Percentiles rank a stretch among this genome's conserved stretches.
phyloP scores from a whole-genome alignment of 2,329 filamentous ascomycete species.

The Colletotrichum sojae region DNA sequence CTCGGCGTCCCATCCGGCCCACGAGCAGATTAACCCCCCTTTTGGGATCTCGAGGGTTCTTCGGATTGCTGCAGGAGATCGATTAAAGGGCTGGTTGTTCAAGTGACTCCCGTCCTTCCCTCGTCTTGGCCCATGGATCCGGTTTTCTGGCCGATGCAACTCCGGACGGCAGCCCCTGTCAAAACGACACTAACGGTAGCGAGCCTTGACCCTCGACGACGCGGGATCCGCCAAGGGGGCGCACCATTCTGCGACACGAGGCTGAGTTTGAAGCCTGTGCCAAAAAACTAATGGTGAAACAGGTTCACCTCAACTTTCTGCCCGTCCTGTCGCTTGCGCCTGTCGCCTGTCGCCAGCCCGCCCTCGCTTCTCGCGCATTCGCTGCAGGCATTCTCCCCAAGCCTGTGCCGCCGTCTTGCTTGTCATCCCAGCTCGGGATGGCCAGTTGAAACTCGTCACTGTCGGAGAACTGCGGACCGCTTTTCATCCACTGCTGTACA shows the following conservation, averaged over 20 bases:
- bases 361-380: neutral
- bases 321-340: constrained; percentile 25
- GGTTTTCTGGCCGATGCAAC: constrained; percentile 14
- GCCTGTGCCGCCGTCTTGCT: constrained; percentile 20
- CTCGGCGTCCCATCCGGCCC: constrained; percentile 15
- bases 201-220: neutral
- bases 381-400: constrained; percentile 27
- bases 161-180: constrained; percentile 5
- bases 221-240: constrained; percentile 23
- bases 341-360: constrained; percentile 9
- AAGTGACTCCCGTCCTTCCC: constrained; percentile 6
- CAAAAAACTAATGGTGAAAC: constrained; percentile 39
- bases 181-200: neutral
- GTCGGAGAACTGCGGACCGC: constrained; percentile 26
- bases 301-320: constrained; percentile 38
- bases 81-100: constrained; percentile 15
- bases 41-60: neutral
- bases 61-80: constrained; percentile 3
- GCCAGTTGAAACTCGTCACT: constrained; percentile 34
- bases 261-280: constrained; percentile 42
- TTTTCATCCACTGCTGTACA: neutral
- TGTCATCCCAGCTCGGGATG: constrained; percentile 36
- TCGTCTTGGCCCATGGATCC: constrained; percentile 11
- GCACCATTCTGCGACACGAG: constrained; percentile 37
- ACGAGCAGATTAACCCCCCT: neutral